Evolutionary conservation across 805 yeast genomes (phyloP).

Genomic region (Kodamaea sagamina): DNA sequence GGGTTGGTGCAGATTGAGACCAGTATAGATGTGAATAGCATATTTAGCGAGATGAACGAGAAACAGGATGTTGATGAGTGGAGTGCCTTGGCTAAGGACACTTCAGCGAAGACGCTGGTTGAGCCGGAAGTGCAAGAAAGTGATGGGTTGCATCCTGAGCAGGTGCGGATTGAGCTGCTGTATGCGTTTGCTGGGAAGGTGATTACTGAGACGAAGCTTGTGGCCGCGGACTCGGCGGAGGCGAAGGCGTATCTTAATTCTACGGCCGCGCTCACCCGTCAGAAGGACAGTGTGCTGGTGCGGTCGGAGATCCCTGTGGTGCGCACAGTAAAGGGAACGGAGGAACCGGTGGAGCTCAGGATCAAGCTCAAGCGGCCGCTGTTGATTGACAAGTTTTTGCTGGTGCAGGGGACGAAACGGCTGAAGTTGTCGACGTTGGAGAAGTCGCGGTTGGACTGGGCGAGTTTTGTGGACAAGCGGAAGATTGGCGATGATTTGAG

Average conservation of each 20-base stretch:
- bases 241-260: conserved; percentile 78
- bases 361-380: conserved; percentile 73
- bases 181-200: conserved; percentile 90
- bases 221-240: conserved; percentile 77
- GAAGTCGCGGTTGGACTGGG: conserved; percentile 93
- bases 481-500: conserved; percentile 82
- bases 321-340: conserved; percentile 32
- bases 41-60: conserved; percentile 31
- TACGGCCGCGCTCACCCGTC: conserved; percentile 35
- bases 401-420: conserved; percentile 62
- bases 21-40: conserved; percentile 33
- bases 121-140: conserved; percentile 2
- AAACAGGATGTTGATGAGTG: conserved; percentile 8
- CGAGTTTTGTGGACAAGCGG: conserved; percentile 83
- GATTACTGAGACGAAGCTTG: conserved; percentile 75
- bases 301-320: conserved; percentile 37
- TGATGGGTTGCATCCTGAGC: conserved; percentile 39
- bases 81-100: conserved; percentile 16
- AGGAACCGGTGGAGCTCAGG: conserved; percentile 42
- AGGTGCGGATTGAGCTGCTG: conserved; percentile 69
- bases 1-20: conserved; percentile 15
- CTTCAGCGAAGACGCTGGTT: conserved; percentile 7
- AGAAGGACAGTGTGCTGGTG: conserved; percentile 15
- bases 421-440: conserved; percentile 84
- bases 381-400: conserved; percentile 71